Conservation (phyloP, 768 basidiomycete species). For the Termitomyces sp. region DNA sequence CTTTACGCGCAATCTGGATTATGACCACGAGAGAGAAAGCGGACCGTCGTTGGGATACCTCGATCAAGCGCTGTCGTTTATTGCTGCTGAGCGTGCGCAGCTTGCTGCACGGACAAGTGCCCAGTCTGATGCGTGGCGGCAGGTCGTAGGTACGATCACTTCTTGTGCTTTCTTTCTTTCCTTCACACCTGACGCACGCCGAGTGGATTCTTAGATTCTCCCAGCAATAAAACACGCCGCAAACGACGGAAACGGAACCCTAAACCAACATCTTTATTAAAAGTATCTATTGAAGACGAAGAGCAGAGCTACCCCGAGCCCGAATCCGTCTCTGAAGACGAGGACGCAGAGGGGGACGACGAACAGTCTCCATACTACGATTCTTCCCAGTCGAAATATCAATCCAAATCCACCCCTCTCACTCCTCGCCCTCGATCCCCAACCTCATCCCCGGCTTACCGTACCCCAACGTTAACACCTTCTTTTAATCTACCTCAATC, state of each 20-base stretch:
- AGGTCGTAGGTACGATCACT: conserved; percentile 33
- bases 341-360: conserved; percentile 5
- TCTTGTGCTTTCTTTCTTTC: background rate
- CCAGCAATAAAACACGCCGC: conserved; percentile 10
- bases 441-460: background rate
- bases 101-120: conserved; percentile 42
- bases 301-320: background rate
- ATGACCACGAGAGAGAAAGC: conserved; percentile 20
- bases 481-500: conserved; percentile 21
- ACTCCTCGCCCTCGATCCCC: conserved; percentile 8
- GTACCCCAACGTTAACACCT: background rate
- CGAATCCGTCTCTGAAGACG: background rate
- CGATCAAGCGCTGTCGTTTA: conserved; percentile 70
- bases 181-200: conserved; percentile 5
- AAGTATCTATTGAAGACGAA: background rate
- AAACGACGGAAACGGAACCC: conserved; percentile 31
- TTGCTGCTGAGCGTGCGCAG: conserved; percentile 65
- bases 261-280: background rate
- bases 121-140: conserved; percentile 30
- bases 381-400: background rate
- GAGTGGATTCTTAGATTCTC: conserved; percentile 24
- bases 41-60: conserved; percentile 71
- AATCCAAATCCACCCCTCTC: conserved; percentile 15
- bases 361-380: conserved; percentile 4
- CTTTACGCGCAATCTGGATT: background rate